Conservation (phyloP, 169 alveolate genomes). For the Toxoplasma gondii region DNA sequence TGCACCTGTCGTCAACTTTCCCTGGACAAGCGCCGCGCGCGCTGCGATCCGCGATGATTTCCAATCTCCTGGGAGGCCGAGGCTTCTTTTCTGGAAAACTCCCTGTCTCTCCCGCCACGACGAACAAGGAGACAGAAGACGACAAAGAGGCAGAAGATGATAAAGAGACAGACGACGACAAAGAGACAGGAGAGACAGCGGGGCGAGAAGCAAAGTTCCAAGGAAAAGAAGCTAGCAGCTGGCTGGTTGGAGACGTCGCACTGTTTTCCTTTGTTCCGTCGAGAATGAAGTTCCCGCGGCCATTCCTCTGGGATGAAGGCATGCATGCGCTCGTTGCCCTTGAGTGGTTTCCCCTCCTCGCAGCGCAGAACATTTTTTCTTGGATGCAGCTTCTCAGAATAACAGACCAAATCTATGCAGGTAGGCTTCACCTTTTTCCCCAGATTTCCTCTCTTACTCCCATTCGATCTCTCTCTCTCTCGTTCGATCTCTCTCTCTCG, state of each 20-base stretch:
- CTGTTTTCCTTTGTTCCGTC: neutral
- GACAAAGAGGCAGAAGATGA: neutral
- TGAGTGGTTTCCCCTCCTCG: conserved; percentile 5
- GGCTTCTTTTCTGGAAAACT: neutral
- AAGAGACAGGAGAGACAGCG: neutral
- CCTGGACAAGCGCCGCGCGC: neutral
- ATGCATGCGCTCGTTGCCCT: neutral
- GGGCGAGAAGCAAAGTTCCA: neutral
- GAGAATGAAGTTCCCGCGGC: conserved; percentile 2
- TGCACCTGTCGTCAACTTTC: neutral
- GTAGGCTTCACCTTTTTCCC: neutral
- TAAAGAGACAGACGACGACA: neutral
- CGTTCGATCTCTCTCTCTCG: neutral
- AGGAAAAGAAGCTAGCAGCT: neutral
- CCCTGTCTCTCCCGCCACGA: neutral
- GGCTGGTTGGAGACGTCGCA: neutral
- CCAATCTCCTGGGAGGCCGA: conserved; percentile 14
- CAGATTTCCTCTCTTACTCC: neutral
- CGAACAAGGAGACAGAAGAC: neutral
- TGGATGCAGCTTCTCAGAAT: neutral
- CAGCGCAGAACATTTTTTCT: neutral
- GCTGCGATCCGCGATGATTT: neutral
- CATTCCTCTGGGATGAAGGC: conserved; percentile 48
- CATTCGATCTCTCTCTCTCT: neutral
- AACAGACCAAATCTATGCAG: neutral